Evolutionary conservation across 1,284 basidiomycete species (phyloP).

Genomic region (Volvariella surrecta): DNA sequence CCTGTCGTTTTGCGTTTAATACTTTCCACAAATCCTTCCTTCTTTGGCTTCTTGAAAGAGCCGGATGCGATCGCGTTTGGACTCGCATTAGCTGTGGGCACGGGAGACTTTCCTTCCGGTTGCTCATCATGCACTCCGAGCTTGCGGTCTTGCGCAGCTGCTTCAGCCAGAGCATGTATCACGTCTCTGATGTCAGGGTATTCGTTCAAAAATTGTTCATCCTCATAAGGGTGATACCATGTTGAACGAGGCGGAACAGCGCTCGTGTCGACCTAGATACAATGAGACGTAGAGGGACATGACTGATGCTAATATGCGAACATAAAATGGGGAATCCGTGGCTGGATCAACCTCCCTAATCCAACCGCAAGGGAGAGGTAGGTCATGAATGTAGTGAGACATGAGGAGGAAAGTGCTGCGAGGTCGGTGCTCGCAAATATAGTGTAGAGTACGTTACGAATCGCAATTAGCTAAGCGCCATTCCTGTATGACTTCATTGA

Average conservation of each 20-base stretch:
- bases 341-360: slow-evolving; percentile 40
- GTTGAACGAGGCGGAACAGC: slow-evolving; percentile 57
- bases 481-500: slow-evolving; percentile 12
- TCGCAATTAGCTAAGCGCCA: slow-evolving; percentile 1
- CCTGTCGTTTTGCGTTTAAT: slow-evolving; percentile 55
- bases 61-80: slow-evolving; percentile 8
- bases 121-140: too few species aligned
- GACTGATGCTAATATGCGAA: slow-evolving; percentile 13
- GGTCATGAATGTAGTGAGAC: slow-evolving; percentile 6
- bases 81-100: slow-evolving; percentile 11
- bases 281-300: background rate
- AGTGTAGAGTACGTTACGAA: background rate
- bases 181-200: slow-evolving; percentile 43
- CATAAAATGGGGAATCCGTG: slow-evolving; percentile 36
- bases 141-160: slow-evolving; percentile 1
- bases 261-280: slow-evolving; percentile 52
- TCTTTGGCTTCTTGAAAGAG: slow-evolving; percentile 17
- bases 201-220: slow-evolving; percentile 48
- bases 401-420: background rate
- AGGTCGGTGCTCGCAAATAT: too few species aligned
- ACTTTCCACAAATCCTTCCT: slow-evolving; percentile 47
- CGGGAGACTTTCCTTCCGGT: slow-evolving; percentile 9
- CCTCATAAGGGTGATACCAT: slow-evolving; percentile 66
- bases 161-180: slow-evolving; percentile 14
- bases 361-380: slow-evolving; percentile 54